Evolutionary conservation across 2,329 filamentous ascomycete genomes (phyloP), one percentile per base, ranked within the genome.

Genomic region (Periconia digitata): DNA sequence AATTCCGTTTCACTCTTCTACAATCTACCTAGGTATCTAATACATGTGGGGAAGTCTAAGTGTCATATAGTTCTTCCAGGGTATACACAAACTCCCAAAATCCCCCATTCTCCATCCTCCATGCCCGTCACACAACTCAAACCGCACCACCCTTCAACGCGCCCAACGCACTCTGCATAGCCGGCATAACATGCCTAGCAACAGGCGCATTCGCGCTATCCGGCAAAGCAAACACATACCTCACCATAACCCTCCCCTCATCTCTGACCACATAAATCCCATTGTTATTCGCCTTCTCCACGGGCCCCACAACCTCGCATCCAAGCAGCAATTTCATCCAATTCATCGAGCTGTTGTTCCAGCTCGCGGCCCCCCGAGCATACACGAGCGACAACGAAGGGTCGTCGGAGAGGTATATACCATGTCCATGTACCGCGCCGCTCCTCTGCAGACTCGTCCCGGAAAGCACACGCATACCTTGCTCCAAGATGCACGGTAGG

Each of bases 331-430:
- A 29, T 20, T 55, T 47, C 61, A 64, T 64, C 37, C 64, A 62
- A 8, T 52, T 52, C 13, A 69, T 46, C 18, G 53, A 51, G 34
- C 59, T 64, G 29, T 60, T 62, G 2, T 43, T 44, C 67, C 67
- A 70, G 18, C 52, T 56, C 29, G 59, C 17, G 10, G 47, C 47
- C 3, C 53, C 16, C 1, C 62, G 45, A 1, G 63, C 49, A 34
- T 67, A 71, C 15, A 36, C 17, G 34, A 62, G 60, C 1, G 60
- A 62, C 2, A 58, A 63, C 1, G 55, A 34, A 0, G 64, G 66
- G 3, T 69, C 64, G 35, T 64, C 62, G 8, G 64, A 59, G 15
- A 67, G 42, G 21, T 71, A 71, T 8, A 71, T 68, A 1, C 67
- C 67, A 6, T 58, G 63, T 0, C 67, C 67, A 40, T 66, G 57